A percentile compares a stretch with the other conserved stretches of the same genome.
Evolutionary conservation across 306 rosid genomes (phyloP).

Genomic region (Benincasa hispida): DNA sequence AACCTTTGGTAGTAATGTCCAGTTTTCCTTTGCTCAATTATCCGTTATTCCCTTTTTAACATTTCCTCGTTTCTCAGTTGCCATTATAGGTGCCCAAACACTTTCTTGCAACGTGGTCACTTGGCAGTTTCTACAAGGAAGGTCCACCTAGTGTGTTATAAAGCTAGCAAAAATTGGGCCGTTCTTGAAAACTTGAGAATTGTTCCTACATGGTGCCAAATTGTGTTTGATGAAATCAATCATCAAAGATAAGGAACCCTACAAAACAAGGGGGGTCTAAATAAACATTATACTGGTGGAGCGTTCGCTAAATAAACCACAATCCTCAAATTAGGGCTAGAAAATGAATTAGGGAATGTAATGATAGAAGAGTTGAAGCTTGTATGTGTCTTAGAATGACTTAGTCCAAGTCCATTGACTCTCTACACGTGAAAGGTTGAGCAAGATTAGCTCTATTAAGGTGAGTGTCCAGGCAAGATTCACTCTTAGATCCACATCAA

Average conservation of each 20-base stretch:
- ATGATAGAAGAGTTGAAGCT: background rate
- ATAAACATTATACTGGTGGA: too few species aligned
- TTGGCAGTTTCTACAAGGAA: background rate
- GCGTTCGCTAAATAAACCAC: background rate
- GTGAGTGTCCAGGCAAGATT: background rate
- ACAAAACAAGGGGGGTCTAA: too few species aligned
- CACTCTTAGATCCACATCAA: background rate
- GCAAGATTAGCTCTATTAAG: background rate
- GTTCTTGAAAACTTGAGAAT: background rate
- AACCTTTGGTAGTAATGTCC: background rate
- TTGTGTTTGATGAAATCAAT: background rate
- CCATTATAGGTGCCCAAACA: background rate
- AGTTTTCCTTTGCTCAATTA: background rate
- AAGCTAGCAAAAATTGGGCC: background rate
- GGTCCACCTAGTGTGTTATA: background rate
- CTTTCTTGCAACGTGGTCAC: background rate
- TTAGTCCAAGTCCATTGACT: background rate
- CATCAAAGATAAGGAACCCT: background rate
- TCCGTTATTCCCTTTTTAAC: background rate
- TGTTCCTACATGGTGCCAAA: background rate
- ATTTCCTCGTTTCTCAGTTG: background rate
- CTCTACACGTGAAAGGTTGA: too few species aligned
- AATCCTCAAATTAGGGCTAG: background rate
- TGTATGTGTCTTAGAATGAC: background rate
- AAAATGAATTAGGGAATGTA: background rate